phyloP scores from a whole-genome alignment of 306 rosid genomes.

The Rosa multiflora region DNA sequence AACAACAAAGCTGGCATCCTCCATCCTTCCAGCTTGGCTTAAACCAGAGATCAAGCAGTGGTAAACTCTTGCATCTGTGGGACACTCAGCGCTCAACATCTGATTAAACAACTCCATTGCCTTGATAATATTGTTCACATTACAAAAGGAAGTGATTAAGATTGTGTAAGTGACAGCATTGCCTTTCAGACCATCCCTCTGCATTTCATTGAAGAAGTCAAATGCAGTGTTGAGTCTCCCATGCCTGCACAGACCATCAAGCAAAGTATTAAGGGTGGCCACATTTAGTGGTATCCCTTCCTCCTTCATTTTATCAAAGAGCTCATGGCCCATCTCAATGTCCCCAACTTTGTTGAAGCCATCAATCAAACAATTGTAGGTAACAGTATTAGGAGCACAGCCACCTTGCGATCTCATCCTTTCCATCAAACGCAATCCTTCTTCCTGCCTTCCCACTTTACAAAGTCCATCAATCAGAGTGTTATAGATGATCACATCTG shows the following conservation, averaged over 20 bases:
- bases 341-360: conserved; percentile 67
- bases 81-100: conserved; percentile 56
- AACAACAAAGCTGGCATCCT: conserved; percentile 61
- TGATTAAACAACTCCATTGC: conserved; percentile 64
- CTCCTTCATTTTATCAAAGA: conserved; percentile 57
- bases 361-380: conserved; percentile 78
- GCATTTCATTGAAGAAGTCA: conserved; percentile 57
- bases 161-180: conserved; percentile 54
- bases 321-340: conserved; percentile 48
- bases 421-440: conserved; percentile 60
- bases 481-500: conserved; percentile 63
- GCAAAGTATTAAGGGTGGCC: conserved; percentile 65
- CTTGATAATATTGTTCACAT: conserved; percentile 59
- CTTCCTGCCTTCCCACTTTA: conserved; percentile 84
- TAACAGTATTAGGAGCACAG: conserved; percentile 46
- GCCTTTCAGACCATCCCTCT: conserved; percentile 56
- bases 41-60: conserved; percentile 71
- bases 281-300: conserved; percentile 52
- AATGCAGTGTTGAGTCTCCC: conserved; percentile 60
- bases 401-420: conserved; percentile 48
- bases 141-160: conserved; percentile 64
- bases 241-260: conserved; percentile 67
- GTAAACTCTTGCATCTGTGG: conserved; percentile 58
- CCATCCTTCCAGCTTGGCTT: conserved; percentile 74
- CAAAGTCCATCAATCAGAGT: conserved; percentile 81